Evolutionary conservation across 257 asterid genomes (phyloP).

Genomic region (Solanum acaule): DNA sequence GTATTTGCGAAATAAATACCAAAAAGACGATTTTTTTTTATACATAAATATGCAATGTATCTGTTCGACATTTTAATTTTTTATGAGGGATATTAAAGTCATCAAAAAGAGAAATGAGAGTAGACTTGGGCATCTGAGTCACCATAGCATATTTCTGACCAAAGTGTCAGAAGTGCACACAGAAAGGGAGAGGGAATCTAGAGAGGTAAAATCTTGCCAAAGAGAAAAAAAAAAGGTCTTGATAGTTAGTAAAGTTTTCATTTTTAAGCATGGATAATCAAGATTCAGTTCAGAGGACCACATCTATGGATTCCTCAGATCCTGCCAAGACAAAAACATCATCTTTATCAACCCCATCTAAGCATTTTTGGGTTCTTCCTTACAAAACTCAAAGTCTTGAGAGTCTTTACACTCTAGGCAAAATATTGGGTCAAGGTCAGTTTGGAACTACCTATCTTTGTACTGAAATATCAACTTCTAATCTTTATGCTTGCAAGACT

Average conservation of each 20-base stretch:
- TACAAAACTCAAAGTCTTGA: slow-evolving; percentile 39
- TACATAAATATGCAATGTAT: not conserved
- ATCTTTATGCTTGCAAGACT: slow-evolving; percentile 52
- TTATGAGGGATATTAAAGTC: not conserved
- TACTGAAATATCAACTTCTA: slow-evolving; percentile 43
- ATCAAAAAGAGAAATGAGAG: not conserved
- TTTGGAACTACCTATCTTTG: slow-evolving; percentile 55
- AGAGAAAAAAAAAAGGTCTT: not conserved
- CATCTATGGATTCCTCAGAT: not conserved
- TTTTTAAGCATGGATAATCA: not conserved
- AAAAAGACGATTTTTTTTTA: not conserved
- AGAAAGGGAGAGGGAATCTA: not conserved
- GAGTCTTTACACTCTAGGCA: slow-evolving; percentile 38
- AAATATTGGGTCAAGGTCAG: slow-evolving; percentile 63
- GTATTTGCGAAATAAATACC: too few species aligned
- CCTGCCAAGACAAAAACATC: slow-evolving; percentile 28
- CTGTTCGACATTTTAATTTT: not conserved
- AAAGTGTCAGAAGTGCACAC: not conserved
- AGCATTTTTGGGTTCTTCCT: slow-evolving; percentile 40
- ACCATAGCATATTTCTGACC: not conserved
- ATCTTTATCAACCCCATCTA: slow-evolving; percentile 20
- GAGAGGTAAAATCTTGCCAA: not conserved
- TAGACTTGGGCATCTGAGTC: not conserved
- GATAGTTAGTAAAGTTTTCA: not conserved
- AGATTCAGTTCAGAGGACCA: slow-evolving; percentile 2